Evolutionary conservation across 164 flowering plant genomes (phyloP), one percentile per base, ranked within the genome.

Genomic region (Stephania cephalantha): DNA sequence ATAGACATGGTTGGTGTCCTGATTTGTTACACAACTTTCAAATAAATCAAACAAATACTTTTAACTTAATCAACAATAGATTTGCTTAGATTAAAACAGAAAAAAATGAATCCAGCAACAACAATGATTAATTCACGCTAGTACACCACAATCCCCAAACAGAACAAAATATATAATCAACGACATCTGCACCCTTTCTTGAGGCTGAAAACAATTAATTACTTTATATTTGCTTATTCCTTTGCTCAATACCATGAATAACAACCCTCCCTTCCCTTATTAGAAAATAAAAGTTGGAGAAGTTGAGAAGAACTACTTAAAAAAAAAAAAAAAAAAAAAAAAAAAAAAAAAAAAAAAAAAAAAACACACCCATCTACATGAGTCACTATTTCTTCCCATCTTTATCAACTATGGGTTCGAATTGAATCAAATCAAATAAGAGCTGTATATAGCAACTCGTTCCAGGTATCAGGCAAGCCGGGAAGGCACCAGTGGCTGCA

Each of bases 401-500:
- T 58, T 5, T 58, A 58, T 58, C 17, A 1, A 55, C 13, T 58
- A 15, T 18, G 64, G 5, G n/a, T 58, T 58, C 2, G 18, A 58
- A 58, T 58, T 6, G 7, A 15, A 58, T 58, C 10, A 72, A 52
- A 55, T 72, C 15, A 72, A 15, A 72, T 64, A 68, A 89, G 86
- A 71, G 92, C 87, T 45, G 95, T 86, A 75, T 94, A 90, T 4
- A 94, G 81, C 66, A 94, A 91, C 74, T 89, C 88, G 79, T 90
- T 91, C 97, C 97, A 91, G n/a, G 90, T 88, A 82, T 91, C 97
- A 17, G 97, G 97, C 73, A 90, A 42, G 20, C 97, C 97, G 0
- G 97, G 92, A 20, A 91, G 90, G 80, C 97, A 91, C 97, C 97
- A 91, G 73, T 91, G 97, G 81, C 94, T 90, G 78, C 97, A 91